Evolutionary conservation across 2,329 filamentous ascomycete genomes (phyloP).

Genomic region (Cladosporium sp.): DNA sequence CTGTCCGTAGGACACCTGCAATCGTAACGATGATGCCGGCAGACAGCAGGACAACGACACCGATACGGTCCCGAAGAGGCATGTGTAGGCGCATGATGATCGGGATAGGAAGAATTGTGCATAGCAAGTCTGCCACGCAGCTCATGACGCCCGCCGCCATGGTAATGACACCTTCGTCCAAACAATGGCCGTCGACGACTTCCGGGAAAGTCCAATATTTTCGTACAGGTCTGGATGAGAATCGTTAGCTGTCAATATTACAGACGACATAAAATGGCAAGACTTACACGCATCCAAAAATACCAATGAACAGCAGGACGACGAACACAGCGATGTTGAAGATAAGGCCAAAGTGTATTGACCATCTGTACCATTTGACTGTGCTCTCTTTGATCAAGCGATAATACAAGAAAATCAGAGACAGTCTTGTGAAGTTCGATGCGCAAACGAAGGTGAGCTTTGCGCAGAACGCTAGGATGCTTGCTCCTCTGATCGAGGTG

Average conservation of each 20-base stretch:
- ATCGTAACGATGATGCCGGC: constrained; percentile 47
- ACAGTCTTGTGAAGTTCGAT: constrained; percentile 47
- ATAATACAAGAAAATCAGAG: constrained; percentile 51
- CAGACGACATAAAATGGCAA: neutral
- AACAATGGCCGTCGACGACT: constrained; percentile 38
- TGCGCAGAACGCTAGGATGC: constrained; percentile 45
- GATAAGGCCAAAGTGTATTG: constrained; percentile 42
- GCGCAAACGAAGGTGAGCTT: constrained; percentile 48
- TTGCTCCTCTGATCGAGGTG: constrained; percentile 28
- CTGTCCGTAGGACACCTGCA: constrained; percentile 47
- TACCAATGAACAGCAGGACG: constrained; percentile 40
- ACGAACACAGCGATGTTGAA: constrained; percentile 44
- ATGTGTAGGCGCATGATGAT: constrained; percentile 47
- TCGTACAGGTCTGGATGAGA: constrained; percentile 38
- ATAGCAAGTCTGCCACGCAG: constrained; percentile 46
- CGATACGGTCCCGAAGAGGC: constrained; percentile 44
- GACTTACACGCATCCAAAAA: constrained; percentile 45
- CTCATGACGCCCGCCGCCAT: constrained; percentile 47
- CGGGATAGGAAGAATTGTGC: constrained; percentile 48
- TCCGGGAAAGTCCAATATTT: constrained; percentile 47
- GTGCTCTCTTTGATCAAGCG: constrained; percentile 47
- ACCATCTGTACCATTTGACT: constrained; percentile 42
- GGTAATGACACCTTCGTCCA: constrained; percentile 45
- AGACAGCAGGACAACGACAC: constrained; percentile 43
- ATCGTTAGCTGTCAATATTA: neutral